Conservation (phyloP, 192 early-diverging fungal genomes). For the Powellomyces hirtus region DNA sequence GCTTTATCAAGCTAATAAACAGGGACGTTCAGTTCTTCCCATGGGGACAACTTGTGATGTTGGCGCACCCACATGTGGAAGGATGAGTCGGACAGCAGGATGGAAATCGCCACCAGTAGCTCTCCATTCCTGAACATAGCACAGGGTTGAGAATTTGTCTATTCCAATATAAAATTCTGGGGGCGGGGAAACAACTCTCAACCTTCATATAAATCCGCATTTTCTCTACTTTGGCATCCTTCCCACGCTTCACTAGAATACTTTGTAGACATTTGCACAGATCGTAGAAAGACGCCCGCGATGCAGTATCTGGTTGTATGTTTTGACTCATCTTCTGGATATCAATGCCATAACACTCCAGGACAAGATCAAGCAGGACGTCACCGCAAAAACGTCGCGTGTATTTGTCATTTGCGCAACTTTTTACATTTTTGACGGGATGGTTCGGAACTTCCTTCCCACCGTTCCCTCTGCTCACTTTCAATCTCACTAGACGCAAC, state of each 20-base stretch:
- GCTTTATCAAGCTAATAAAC: constrained; percentile 46
- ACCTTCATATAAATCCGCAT: constrained; percentile 21
- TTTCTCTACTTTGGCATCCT: constrained; percentile 21
- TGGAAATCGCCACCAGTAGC: constrained; percentile 21
- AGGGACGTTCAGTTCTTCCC: background rate
- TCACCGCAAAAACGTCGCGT: too few relatives aligned
- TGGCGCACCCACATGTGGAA: constrained; percentile 34
- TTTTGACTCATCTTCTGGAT: too few relatives aligned
- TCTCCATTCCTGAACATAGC: constrained; percentile 11
- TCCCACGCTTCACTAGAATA: constrained; percentile 28
- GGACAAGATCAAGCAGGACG: too few relatives aligned
- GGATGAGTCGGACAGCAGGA: constrained; percentile 32
- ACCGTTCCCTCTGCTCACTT: too few relatives aligned
- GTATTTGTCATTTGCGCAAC: too few relatives aligned
- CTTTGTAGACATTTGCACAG: constrained; percentile 27
- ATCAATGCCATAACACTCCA: too few relatives aligned
- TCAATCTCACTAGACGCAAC: too few relatives aligned
- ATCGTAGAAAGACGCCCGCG: constrained; percentile 24
- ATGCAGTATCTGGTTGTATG: constrained; percentile 3
- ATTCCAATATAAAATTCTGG: background rate
- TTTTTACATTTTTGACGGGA: too few relatives aligned
- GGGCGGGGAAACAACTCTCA: background rate
- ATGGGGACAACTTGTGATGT: background rate
- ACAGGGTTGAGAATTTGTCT: background rate
- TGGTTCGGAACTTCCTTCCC: too few relatives aligned